phyloP scores from a whole-genome alignment of 1,284 basidiomycete genomes.

The Boletus smithii region DNA sequence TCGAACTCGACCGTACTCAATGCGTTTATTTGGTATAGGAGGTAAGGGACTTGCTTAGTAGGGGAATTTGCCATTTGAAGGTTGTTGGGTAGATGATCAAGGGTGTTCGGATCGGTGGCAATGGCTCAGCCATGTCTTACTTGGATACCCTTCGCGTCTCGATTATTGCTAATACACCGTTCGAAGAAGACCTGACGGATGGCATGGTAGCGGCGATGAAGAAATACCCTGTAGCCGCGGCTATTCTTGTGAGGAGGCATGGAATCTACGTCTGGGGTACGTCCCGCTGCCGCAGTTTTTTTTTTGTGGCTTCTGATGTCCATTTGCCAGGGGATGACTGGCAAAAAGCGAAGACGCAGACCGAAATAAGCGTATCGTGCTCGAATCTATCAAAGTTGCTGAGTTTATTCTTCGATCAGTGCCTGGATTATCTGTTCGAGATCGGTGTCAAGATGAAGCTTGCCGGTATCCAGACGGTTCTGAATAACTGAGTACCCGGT shows the following conservation, averaged over 20 bases:
- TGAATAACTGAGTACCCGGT: constrained; percentile 22
- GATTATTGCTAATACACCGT: constrained; percentile 85
- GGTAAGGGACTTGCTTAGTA: no score
- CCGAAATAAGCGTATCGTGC: constrained; percentile 48
- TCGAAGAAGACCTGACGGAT: constrained; percentile 82
- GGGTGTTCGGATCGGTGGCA: no score
- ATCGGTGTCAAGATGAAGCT: constrained; percentile 78
- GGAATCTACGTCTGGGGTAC: constrained; percentile 83
- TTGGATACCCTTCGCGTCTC: constrained; percentile 83
- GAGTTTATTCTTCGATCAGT: constrained; percentile 39
- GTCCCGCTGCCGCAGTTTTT: constrained; percentile 20
- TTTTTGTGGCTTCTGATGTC: constrained; percentile 2
- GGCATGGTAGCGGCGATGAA: constrained; percentile 82
- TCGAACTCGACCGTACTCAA: no score
- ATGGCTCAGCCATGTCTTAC: no score
- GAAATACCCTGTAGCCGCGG: constrained; percentile 75
- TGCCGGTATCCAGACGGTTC: constrained; percentile 50
- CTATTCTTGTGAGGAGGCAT: constrained; percentile 75
- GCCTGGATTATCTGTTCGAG: constrained; percentile 85
- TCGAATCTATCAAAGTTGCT: background rate
- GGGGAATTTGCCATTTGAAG: no score
- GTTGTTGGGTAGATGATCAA: no score
- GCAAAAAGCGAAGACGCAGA: constrained; percentile 87
- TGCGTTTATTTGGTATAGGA: no score
- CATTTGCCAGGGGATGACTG: constrained; percentile 61